A percentile compares a stretch with the other conserved stretches of the same genome.
These are phyloP conservation scores for Plectosphaerella plurivora DNA, from an alignment of 2,329 filamentous ascomycete genomes.

Conservation along the genomic window DNA sequence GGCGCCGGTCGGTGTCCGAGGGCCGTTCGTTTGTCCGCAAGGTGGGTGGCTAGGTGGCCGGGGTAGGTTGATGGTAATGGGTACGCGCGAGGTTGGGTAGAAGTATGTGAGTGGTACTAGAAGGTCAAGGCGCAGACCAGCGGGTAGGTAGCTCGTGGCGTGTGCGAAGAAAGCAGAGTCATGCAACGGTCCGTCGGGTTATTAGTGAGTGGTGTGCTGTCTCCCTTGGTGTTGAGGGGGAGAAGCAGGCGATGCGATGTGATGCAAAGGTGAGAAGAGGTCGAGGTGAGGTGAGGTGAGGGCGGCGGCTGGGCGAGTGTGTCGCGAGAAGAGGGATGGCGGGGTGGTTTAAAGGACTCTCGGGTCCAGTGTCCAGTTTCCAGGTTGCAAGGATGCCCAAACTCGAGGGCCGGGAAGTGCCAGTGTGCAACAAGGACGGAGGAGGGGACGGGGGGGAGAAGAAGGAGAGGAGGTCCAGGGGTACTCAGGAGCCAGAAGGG, in stretches of 20 bases:
- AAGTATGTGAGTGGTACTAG: too few relatives aligned
- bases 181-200: neutral
- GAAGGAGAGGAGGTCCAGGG: slow-evolving; percentile 5
- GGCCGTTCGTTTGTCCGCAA: too few relatives aligned
- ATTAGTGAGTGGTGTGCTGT: too few relatives aligned
- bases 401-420: neutral
- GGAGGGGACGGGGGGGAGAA: slow-evolving; percentile 3
- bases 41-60: too few relatives aligned
- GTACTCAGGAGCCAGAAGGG: slow-evolving; percentile 3
- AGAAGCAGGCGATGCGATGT: too few relatives aligned
- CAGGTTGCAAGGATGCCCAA: neutral
- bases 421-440: neutral
- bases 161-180: neutral
- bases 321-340: neutral
- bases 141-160: too few relatives aligned
- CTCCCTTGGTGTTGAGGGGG: too few relatives aligned
- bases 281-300: too few relatives aligned
- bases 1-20: neutral
- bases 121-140: too few relatives aligned
- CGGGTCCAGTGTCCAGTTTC: neutral
- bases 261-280: too few relatives aligned
- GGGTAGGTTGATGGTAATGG: too few relatives aligned
- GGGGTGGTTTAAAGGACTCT: neutral
- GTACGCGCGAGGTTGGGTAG: too few relatives aligned
- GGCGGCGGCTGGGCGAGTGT: neutral